Evolutionary conservation across 129 eudicot species (phyloP), one percentile per base, ranked within the genome.

Genomic region (Flaveria linearis): DNA sequence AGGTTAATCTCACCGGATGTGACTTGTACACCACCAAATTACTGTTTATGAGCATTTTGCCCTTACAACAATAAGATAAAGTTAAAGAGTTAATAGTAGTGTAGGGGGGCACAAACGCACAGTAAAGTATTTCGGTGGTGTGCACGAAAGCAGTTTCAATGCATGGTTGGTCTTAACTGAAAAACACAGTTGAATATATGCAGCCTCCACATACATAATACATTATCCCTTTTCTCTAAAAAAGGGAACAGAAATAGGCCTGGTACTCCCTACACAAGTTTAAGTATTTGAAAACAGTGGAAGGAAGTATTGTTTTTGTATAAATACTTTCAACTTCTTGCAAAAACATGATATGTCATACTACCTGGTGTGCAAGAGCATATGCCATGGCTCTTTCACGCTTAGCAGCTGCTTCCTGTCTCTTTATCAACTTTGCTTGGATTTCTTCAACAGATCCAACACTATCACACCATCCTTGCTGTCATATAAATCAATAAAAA

Each of bases 381-480:
- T 93, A 93, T 20, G 98, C 97, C 98, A 93, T 93, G 68, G 98
- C 97, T 85, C 98, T 93, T 84, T 93, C 96, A 76, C 98, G 97
- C 86, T 93, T 93, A 18, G 97, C 97, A 71, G 98, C 98, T 7
- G 98, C 98, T 80, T 93, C 98, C 71, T 90, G 96, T 79, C 97
- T 88, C 83, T 90, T 93, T 22, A 90, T 56, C 82, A 93, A 84
- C 83, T 93, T 93, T 49, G 95, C 82, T 82, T 93, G 98, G 71
- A 93, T 93, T 77, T 93, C 84, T 81, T 93, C 98, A 81, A 93
- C 98, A 58, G 98, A 93, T 73, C 98, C 98, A 66, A 77, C 89
- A 74, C 97, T 80, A 39, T 90, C 98, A 68, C 98, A 93, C 98
- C 98, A 93, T 66, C 98, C 98, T 79, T 90, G 96, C 98, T 90